phyloP scores from a whole-genome alignment of 140 eudicot species.

The Anethum foeniculum region DNA sequence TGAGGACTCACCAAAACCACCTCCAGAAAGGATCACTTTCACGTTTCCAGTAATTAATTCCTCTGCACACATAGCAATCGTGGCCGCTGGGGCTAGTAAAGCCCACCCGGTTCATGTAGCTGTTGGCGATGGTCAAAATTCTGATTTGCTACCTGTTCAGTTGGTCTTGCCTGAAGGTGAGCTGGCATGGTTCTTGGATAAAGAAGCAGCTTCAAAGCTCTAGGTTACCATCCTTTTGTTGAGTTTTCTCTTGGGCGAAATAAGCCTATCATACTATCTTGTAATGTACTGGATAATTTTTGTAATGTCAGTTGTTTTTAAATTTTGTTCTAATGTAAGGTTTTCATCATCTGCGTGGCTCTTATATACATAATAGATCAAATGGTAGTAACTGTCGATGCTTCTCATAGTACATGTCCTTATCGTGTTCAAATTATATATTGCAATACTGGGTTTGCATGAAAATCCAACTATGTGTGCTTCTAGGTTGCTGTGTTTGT shows the following conservation, averaged over 20 bases:
- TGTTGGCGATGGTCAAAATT: conserved; percentile 33
- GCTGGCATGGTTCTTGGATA: conserved; percentile 52
- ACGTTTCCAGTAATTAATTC: conserved; percentile 61
- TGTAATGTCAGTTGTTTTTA: not conserved
- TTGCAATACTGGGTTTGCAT: not conserved
- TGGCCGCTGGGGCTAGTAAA: conserved; percentile 47
- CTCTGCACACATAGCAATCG: conserved; percentile 50
- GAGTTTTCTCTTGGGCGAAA: not conserved
- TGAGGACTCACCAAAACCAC: conserved; percentile 64
- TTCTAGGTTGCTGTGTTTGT: not conserved
- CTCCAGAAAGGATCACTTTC: conserved; percentile 58
- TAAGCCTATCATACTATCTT: not conserved
- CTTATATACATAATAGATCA: not conserved
- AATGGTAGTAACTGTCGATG: not conserved
- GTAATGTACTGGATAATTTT: not conserved
- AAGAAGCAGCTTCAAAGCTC: conserved; percentile 47
- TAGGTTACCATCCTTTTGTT: conserved; percentile 3
- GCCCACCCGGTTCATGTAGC: conserved; percentile 46
- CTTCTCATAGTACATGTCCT: not conserved
- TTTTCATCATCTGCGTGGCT: not conserved
- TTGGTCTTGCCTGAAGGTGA: conserved; percentile 55
- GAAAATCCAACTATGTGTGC: not conserved
- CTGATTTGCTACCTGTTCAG: conserved; percentile 45
- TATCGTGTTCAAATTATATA: not conserved
- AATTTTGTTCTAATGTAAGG: not conserved